Conservation (phyloP, 257 asterid species). For the Solanum bulbocastanum region DNA sequence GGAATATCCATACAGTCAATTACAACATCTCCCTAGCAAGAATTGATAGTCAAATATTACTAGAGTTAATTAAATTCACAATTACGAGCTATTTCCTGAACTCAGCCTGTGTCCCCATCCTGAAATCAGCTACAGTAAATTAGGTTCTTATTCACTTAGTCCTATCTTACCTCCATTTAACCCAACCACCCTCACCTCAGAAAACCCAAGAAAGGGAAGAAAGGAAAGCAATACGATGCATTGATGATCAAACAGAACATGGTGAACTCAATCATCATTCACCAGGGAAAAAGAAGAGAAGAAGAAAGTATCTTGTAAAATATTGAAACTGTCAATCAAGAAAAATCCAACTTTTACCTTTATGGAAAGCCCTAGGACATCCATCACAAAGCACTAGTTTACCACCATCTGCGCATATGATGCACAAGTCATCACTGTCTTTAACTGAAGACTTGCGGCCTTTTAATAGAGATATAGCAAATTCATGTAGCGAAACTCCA, state of each 20-base stretch:
- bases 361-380: conserved; percentile 98
- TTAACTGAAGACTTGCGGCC: conserved; percentile 62
- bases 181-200: neutral
- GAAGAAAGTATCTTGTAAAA: neutral
- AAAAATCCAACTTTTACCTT: conserved; percentile 45
- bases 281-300: neutral
- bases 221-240: neutral
- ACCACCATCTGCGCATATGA: conserved; percentile 98
- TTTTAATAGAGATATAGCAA: conserved; percentile 67
- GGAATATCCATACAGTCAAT: neutral
- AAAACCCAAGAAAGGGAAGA: neutral
- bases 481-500: conserved; percentile 97
- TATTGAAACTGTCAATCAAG: neutral
- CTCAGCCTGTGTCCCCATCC: neutral
- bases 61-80: neutral
- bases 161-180: neutral
- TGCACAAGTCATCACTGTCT: conserved; percentile 90
- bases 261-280: neutral
- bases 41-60: neutral
- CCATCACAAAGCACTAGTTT: conserved; percentile 97
- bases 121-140: neutral
- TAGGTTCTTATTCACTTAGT: neutral
- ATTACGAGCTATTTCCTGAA: neutral
- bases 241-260: neutral
- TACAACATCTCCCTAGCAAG: neutral